A percentile compares a stretch with the other conserved stretches of the same genome.
phyloP scores from a whole-genome alignment of 306 rosid genomes.

The Alnus rubra region DNA sequence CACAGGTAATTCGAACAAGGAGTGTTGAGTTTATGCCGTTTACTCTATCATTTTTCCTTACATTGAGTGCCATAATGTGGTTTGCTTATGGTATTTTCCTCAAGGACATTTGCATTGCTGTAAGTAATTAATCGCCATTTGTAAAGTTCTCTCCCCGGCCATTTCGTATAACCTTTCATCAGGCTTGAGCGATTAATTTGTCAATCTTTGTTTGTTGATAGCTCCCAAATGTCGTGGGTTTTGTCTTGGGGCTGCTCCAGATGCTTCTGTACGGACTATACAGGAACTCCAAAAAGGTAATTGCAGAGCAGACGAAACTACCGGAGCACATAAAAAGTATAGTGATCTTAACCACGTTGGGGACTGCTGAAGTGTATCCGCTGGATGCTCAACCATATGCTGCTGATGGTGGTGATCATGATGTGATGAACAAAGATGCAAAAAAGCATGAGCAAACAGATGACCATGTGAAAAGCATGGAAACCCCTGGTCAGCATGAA shows the following conservation, averaged over 20 bases:
- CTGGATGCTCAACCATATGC: slow-evolving; percentile 14
- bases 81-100: slow-evolving; percentile 72
- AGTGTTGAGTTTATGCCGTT: slow-evolving; percentile 91
- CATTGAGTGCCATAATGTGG: slow-evolving; percentile 86
- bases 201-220: slow-evolving; percentile 1
- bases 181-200: not conserved
- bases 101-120: slow-evolving; percentile 76
- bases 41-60: slow-evolving; percentile 66
- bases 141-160: not conserved
- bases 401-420: not conserved
- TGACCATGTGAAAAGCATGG: not conserved
- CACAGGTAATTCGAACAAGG: slow-evolving; percentile 69
- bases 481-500: not conserved
- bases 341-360: slow-evolving; percentile 17
- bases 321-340: slow-evolving; percentile 17
- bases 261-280: slow-evolving; percentile 65
- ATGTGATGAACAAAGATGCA: not conserved
- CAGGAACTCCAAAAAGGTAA: slow-evolving; percentile 26
- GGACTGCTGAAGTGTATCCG: slow-evolving; percentile 33
- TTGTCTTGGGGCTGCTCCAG: slow-evolving; percentile 59
- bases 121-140: slow-evolving; percentile 34
- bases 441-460: not conserved
- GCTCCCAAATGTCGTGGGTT: slow-evolving; percentile 79
- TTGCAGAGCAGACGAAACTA: not conserved
- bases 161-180: not conserved